phyloP scores from a whole-genome alignment of 768 basidiomycete genomes.

The Leccinum subtestaceum region DNA sequence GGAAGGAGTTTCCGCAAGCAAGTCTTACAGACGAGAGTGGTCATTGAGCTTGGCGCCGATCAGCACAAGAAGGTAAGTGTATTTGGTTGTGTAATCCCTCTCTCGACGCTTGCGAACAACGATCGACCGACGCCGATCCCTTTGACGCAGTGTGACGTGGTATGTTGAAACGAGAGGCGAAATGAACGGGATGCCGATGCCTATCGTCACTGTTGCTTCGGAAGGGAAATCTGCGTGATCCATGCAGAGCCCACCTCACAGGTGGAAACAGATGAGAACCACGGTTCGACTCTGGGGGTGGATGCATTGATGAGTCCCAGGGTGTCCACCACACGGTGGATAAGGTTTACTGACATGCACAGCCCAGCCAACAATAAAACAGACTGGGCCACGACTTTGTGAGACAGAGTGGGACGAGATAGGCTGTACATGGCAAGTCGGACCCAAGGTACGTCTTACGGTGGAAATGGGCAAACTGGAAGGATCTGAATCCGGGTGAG shows the following conservation, averaged over 20 bases:
- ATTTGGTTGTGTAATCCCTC: background rate
- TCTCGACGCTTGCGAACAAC: slow-evolving; percentile 3
- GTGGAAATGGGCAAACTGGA: slow-evolving; percentile 3
- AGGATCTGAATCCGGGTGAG: slow-evolving; percentile 20
- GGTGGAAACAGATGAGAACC: background rate
- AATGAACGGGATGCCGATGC: slow-evolving; percentile 7
- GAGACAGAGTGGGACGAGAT: slow-evolving; percentile 2
- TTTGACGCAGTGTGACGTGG: slow-evolving; percentile 4
- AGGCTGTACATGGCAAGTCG: slow-evolving; percentile 16
- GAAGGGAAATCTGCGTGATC: background rate
- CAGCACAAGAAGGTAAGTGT: slow-evolving; percentile 6
- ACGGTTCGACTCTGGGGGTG: background rate
- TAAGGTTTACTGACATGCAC: slow-evolving; percentile 23
- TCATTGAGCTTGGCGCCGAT: slow-evolving; percentile 13
- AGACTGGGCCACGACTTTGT: slow-evolving; percentile 9
- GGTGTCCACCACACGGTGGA: background rate
- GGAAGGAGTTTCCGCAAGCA: slow-evolving; percentile 1
- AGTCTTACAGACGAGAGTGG: slow-evolving; percentile 2
- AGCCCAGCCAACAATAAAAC: slow-evolving; percentile 20
- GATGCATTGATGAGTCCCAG: background rate
- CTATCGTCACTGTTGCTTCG: background rate
- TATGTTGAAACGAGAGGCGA: slow-evolving; percentile 6
- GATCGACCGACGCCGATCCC: slow-evolving; percentile 17
- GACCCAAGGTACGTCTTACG: slow-evolving; percentile 5
- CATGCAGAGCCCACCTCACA: background rate